Percentiles rank a stretch among this genome's conserved stretches.
These are phyloP conservation scores for Trichoderma oligosporum DNA, from an alignment of 2,329 filamentous ascomycete genomes.

Conservation along the genomic window DNA sequence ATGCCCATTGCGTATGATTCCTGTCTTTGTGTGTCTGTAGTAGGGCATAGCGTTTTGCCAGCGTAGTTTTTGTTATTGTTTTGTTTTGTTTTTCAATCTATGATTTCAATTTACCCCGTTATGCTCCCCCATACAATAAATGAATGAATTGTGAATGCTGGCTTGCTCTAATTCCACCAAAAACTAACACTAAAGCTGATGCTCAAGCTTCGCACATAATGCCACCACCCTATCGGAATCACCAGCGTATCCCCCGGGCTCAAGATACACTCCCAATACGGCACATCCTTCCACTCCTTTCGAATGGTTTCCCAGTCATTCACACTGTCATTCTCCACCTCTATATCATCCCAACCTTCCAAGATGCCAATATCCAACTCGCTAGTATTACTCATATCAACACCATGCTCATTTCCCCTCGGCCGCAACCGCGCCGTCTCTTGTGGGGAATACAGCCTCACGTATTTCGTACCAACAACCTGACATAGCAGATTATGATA, in stretches of 20 bases:
- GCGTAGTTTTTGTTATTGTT: too few relatives aligned
- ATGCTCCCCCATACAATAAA: neutral
- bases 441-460: constrained; percentile 76
- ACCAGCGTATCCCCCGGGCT: constrained; percentile 80
- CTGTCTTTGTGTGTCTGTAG: neutral
- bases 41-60: neutral
- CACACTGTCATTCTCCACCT: constrained; percentile 14
- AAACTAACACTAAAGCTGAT: constrained; percentile 94
- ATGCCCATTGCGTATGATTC: neutral
- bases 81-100: neutral
- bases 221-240: constrained; percentile 96
- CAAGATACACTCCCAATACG: constrained; percentile 74
- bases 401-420: constrained; percentile 59
- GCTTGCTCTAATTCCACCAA: constrained; percentile 70
- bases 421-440: constrained; percentile 59
- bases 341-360: constrained; percentile 54
- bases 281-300: constrained; percentile 52
- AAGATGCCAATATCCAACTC: constrained; percentile 69
- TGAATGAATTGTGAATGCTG: neutral
- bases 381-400: constrained; percentile 93
- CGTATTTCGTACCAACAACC: constrained; percentile 84
- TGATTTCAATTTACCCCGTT: neutral
- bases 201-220: constrained; percentile 83
- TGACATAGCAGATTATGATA: constrained; percentile 92
- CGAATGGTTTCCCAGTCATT: constrained; percentile 39